Base-by-base conservation (phyloP, 495 filamentous ascomycete species). In the Penicillium odoratum region DNA sequence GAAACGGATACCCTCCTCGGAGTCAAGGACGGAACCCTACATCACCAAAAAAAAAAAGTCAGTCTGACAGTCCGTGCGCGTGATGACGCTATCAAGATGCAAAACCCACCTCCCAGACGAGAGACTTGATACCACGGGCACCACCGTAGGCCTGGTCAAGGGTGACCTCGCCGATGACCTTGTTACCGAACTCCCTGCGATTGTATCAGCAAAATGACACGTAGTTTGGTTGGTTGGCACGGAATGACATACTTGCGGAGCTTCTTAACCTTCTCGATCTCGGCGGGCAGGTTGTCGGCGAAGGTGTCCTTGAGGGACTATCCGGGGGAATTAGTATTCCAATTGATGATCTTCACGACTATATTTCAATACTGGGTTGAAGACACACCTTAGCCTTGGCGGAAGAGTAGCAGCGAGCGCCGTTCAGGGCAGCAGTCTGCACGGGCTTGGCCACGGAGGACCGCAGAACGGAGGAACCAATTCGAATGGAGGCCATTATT, bases 141-240 rank as follows among this genome's bases (percentile, higher is more conserved):
- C 94, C 94, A 81, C 94, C 94, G 74, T 98, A 98, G 67, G 94
- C 94, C 79, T 99, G 95, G 81, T 98, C 94, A 67, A 99, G 87
- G 57, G 95, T 99, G 72, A 99, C 91, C 83, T 99, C 92, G 69
- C 93, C 92, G 66, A 99, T 79, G 61, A 97, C 89, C 77, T 91
- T 98, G 80, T 81, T 91, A 73, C 94, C 94, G 73, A 94, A 84
- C 63, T 95, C 93, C 81, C 92, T 96, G 55, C 15, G 31, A 61
- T 66, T 62, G 48, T 30, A 53, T 61, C 29, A 75, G 70, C 57
- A 53, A 21, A 62, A 58, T 55, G n/a, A 5, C 11, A 46, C 10
- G 36, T 28, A 21, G 45, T 29, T 30, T 21, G 15, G 18, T 55
- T 31, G 38, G n/a, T 4, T 34, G 29, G 13, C 21, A 34, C 44